These are phyloP conservation scores for Aspergillus bombycis DNA, from an alignment of 2,329 filamentous ascomycete genomes.

Conservation along the genomic window DNA sequence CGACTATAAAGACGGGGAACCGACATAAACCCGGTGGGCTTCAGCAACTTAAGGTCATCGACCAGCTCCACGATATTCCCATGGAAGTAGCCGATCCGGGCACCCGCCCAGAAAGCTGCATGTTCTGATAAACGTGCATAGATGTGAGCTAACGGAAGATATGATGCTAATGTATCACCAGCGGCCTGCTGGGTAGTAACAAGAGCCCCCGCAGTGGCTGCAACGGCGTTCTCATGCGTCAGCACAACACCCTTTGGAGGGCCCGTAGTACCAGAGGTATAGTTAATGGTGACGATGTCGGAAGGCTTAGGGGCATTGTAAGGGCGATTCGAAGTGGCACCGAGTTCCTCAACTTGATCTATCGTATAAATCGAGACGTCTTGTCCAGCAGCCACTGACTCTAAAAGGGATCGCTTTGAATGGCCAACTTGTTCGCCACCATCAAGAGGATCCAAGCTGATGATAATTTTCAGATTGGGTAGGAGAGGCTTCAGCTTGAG, in stretches of 20 bases:
- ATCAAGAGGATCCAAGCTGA: slow-evolving; percentile 82
- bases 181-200: slow-evolving; percentile 55
- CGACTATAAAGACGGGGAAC: slow-evolving; percentile 92
- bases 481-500: slow-evolving; percentile 78
- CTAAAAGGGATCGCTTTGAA: slow-evolving; percentile 79
- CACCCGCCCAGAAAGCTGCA: slow-evolving; percentile 69
- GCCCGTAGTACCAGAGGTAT: slow-evolving; percentile 67
- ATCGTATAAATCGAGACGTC: slow-evolving; percentile 82
- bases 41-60: slow-evolving; percentile 86
- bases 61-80: slow-evolving; percentile 84
- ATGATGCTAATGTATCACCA: slow-evolving; percentile 75
- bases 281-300: slow-evolving; percentile 77
- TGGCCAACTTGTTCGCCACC: slow-evolving; percentile 74
- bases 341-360: slow-evolving; percentile 78
- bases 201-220: slow-evolving; percentile 67
- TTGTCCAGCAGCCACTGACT: slow-evolving; percentile 70
- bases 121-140: slow-evolving; percentile 86
- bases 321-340: slow-evolving; percentile 68
- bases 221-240: slow-evolving; percentile 78
- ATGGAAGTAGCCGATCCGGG: slow-evolving; percentile 86
- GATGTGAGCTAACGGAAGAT: slow-evolving; percentile 92
- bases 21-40: slow-evolving; percentile 80
- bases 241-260: slow-evolving; percentile 69
- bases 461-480: slow-evolving; percentile 81
- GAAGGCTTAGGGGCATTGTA: slow-evolving; percentile 72